Percentiles rank a stretch among this genome's conserved stretches.
Conservation (phyloP, 345 rosid genomes). For the Carallia brachiata region DNA sequence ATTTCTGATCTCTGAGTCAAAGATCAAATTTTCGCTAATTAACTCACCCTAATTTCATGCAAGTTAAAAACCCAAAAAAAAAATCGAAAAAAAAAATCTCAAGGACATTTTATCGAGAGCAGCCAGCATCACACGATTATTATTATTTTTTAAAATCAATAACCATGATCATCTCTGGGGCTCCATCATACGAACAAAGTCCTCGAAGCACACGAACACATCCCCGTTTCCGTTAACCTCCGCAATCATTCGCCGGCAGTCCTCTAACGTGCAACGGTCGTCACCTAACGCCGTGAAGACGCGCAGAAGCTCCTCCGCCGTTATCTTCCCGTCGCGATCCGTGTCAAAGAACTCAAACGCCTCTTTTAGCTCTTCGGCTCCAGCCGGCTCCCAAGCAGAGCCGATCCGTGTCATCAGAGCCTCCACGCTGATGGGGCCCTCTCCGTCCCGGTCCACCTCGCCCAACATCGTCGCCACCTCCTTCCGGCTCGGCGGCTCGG, state of each 20-base stretch:
- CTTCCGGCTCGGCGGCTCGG: constrained; percentile 50
- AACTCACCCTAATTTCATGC: no score
- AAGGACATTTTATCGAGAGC: neutral
- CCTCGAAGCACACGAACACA: constrained; percentile 89
- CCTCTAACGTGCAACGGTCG: constrained; percentile 76
- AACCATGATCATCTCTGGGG: constrained; percentile 16
- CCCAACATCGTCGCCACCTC: constrained; percentile 62
- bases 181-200: constrained; percentile 82
- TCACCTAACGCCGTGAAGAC: constrained; percentile 62
- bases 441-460: constrained; percentile 50
- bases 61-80: neutral
- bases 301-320: constrained; percentile 69
- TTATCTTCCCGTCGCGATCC: constrained; percentile 78
- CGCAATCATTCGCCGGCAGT: constrained; percentile 88
- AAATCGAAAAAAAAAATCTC: neutral
- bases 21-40: no score
- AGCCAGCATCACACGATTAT: neutral
- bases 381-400: constrained; percentile 43
- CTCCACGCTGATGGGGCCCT: constrained; percentile 55
- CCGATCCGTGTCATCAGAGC: constrained; percentile 48
- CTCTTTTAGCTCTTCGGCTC: constrained; percentile 64
- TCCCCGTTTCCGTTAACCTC: constrained; percentile 63
- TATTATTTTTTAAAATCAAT: neutral
- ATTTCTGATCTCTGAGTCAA: no score
- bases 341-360: constrained; percentile 72